Evolutionary conservation across 1,139 yeast genomes (phyloP), one percentile per base, ranked within the genome.

Genomic region (Suhomyces wounanorum): DNA sequence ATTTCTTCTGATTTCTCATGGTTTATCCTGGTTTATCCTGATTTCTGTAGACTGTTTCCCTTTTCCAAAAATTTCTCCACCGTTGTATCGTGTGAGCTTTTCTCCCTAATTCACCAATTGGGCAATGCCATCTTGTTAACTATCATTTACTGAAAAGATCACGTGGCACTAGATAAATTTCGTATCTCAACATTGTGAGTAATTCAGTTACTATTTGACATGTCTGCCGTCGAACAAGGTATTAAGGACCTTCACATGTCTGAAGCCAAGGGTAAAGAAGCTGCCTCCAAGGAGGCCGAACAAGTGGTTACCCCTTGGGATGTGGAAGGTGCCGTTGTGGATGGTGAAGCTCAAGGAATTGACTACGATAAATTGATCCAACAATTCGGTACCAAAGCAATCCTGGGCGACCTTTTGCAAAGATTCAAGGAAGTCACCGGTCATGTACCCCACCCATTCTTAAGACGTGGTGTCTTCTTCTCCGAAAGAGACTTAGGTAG

Each of bases 251-350:
- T 72, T 42, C 57, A 61, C 13, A 51, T 71, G 10, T 56, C 57
- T 13, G 54, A 44, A 3, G 17, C 36, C 38, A 38, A 49, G 13
- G 39, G 50, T 11, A 48, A 59, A 6, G 46, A 51, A 9, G 54
- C 60, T 13, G 79, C 79, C 44, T 14, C 50, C 8, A 40, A 43
- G 6, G 49, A 39, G 33, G 18, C 49, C 3, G 92, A 84, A 50
- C 96, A 89, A 68, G 78, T 77, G 47, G 82, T 95, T 58, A 95
- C 99, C 0, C 99, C 99, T 44, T 94, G 99, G 62, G 62, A 59
- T 44, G 99, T 95, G 26, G 97, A 89, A 70, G 99, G 99, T 54
- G 99, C 98, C 3, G 96, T 92, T 44, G 96, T 89, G 47, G 96
- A 91, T 62, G 99, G 99, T 45, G 77, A 87, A 63, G 82, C 88